Evolutionary conservation across 352 stramenopile species (phyloP), one percentile per base, ranked within the genome.

Genomic region (Phytopythium delawarense): DNA sequence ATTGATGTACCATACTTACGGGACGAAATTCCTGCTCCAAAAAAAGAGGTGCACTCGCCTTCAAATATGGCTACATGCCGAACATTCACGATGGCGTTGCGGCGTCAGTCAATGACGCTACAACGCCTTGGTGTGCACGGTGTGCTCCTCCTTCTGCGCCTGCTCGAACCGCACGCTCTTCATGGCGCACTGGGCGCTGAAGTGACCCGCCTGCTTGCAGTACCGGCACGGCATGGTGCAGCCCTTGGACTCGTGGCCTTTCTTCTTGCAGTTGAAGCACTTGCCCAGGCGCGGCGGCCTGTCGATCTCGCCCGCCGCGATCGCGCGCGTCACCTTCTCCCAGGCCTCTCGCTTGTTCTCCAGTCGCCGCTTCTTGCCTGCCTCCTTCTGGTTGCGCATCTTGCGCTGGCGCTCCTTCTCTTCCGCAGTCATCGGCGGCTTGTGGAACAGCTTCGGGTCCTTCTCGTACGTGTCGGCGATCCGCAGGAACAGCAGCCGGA

Each of bases 231-330:
- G 79, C 15, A 88, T 73, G 16, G 79, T 75, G 53, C 87, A 96
- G 46, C 81, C 71, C 51, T 87, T 88, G 40, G 87, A 84, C 45
- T 93, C 76, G 70, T 96, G 87, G 57, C 81, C 79, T 23, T 81
- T 74, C 59, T 90, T 67, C 63, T 92, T 90, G 79, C 87, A 96
- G 70, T 96, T 96, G 74, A 84, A 96, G 70, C 87, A 96, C 13
- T 77, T 76, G 16, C 79, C 78, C 21, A 84, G 80, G 35, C 78
- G 76, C 25, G 84, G 85, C 2, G 67, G 70, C 18, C 37, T 63
- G 25, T 70, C 20, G 45, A 83, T 63, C 51, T 91, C 75, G 53
- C 82, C 82, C 1, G 55, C 59, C 21, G 79, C 65, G 28, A 92
- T 57, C 7, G 81, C 81, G 21, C 74, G 65, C 18, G 68, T 61